Base-by-base conservation (phyloP, 1,284 basidiomycete species). In the Tilletiaria anomala region DNA sequence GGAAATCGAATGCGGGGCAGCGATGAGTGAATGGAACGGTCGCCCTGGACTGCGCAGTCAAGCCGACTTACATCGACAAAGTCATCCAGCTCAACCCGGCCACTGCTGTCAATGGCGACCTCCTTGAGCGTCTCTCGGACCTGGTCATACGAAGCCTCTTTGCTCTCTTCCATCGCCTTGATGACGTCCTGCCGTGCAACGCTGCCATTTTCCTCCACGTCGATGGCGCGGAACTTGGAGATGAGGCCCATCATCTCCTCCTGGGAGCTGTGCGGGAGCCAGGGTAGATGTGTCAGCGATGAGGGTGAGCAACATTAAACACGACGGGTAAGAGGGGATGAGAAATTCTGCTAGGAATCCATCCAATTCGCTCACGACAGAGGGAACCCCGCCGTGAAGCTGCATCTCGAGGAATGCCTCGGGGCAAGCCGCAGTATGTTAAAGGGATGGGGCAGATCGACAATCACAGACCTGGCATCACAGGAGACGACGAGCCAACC, bases 21-120 rank as follows among this genome's bases (percentile, higher is more conserved):
- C 44, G 45, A 50, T 57, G 39, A 35, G 32, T 24, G 32, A 32
- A 18, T 40, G 39, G 32, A 38, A 44, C 43, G 40, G 16, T 14
- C 23, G 6, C 21, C 17, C 5, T 23, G 10, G 15, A 14, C 14
- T 20, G 6, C 14, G 35, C 5, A 22, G 11, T 20, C 4, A 14
- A 22, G 15, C 1, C 35, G 26, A 42, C 77, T 46, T 58, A 85
- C 83, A 74, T 91, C 87, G 37, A 97, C 88, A 79, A 88, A 97
- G 68, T 97, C 91, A 56, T 97, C 93, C 45, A 97, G 73, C 70
- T 96, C 93, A 45, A 99, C 80, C 64, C 88, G 85, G 26, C 93
- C 93, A 56, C 82, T 86, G 5, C 91, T 81, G 65, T 97, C 91
- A 33, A 96, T 78, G 53, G 81, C 82, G 64, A 96, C 89, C 53